Evolutionary conservation across 2,329 filamentous ascomycete genomes (phyloP).

Genomic region (Macrophomina phaseolina): DNA sequence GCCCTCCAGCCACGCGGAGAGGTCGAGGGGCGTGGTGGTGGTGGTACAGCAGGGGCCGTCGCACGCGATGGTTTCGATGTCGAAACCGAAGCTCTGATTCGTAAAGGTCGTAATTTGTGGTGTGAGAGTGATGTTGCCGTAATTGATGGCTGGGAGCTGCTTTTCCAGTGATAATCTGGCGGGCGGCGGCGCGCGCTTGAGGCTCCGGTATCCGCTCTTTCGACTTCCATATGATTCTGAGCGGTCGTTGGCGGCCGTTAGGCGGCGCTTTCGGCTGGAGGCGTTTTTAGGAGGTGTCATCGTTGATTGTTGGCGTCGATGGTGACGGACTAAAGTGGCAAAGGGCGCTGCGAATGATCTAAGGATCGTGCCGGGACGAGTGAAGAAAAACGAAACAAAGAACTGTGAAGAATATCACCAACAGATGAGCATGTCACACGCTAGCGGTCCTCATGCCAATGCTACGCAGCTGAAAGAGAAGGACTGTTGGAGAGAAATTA

Average conservation of each 20-base stretch:
- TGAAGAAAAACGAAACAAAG: too few relatives aligned
- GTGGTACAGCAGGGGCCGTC: neutral
- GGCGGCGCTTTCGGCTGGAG: neutral
- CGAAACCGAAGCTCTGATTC: neutral
- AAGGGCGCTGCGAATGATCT: neutral
- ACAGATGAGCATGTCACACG: too few relatives aligned
- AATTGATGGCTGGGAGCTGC: neutral
- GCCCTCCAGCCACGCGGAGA: neutral
- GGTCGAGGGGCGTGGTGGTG: neutral
- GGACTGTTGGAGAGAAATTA: neutral
- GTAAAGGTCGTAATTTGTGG: neutral
- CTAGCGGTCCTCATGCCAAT: too few relatives aligned
- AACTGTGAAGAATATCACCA: too few relatives aligned
- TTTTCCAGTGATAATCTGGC: neutral
- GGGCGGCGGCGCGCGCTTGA: neutral
- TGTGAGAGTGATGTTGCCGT: neutral
- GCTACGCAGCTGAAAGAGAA: too few relatives aligned
- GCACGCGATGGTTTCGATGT: neutral
- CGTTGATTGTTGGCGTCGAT: neutral
- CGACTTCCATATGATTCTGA: neutral
- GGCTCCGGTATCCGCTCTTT: neutral
- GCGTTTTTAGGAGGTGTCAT: neutral
- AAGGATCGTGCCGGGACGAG: neutral
- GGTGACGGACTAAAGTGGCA: neutral
- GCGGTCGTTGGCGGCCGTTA: neutral